A percentile compares a stretch with the other conserved stretches of the same genome.
Conservation (phyloP, 768 basidiomycete species). For the Suillus lakei region DNA sequence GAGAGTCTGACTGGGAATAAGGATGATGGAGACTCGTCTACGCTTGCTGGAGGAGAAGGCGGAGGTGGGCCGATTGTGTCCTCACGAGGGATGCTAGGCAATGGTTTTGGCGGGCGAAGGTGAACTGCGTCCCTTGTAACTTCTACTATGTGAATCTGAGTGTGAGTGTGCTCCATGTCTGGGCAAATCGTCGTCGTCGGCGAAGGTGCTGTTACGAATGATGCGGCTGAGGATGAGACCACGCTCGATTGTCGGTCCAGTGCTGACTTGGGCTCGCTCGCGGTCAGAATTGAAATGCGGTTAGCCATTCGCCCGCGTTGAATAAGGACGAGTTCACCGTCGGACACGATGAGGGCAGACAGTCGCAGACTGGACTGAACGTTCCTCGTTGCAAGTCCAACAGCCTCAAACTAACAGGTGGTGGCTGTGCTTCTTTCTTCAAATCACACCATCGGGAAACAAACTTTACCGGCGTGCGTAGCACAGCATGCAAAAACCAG, state of each 20-base stretch:
- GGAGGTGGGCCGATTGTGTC: constrained; percentile 55
- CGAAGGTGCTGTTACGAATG: constrained; percentile 33
- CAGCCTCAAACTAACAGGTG: not conserved
- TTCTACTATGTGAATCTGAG: constrained; percentile 58
- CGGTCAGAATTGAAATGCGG: constrained; percentile 18
- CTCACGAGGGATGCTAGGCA: constrained; percentile 34
- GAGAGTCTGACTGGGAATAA: constrained; percentile 28
- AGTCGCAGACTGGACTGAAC: not conserved
- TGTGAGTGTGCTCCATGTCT: constrained; percentile 29
- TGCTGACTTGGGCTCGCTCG: constrained; percentile 19
- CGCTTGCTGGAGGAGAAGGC: constrained; percentile 56
- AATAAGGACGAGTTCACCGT: not conserved
- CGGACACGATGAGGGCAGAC: not conserved
- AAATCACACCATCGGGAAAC: not conserved
- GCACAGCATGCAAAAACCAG: no score
- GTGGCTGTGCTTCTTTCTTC: constrained; percentile 4
- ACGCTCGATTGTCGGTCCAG: constrained; percentile 26
- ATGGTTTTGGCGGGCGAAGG: constrained; percentile 41
- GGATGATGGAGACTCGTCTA: constrained; percentile 30
- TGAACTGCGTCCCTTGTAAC: constrained; percentile 54
- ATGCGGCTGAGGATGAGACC: constrained; percentile 29
- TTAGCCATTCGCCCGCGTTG: constrained; percentile 10
- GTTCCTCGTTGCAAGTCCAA: constrained; percentile 4
- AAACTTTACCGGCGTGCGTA: no score
- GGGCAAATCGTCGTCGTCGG: constrained; percentile 26